Evolutionary conservation across 805 yeast genomes (phyloP), one percentile per base, ranked within the genome.

Genomic region (Ogataea naganishii): DNA sequence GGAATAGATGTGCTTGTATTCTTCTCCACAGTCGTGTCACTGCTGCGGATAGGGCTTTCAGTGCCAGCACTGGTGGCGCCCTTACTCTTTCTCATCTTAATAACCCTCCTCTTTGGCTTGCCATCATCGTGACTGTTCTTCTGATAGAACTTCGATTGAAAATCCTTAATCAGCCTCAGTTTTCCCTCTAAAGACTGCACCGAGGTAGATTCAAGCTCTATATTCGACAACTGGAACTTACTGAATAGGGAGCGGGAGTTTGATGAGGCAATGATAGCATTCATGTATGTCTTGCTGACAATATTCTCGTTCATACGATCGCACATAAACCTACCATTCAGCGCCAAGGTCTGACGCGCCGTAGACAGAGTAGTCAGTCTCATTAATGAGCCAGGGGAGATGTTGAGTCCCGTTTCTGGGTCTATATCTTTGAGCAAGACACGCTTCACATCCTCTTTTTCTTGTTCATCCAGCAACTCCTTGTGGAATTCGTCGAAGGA

Each of bases 281-380:
- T 53, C 21, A 46, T 47, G 39, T 45, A 58, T 14, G 47, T 52
- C 36, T 50, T 54, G 16, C 52, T 60, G 13, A 54, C 53, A 8
- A 51, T 32, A 33, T 54, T 50, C 15, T 42, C 44, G 26, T 54
- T 54, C 47, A 51, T 42, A 22, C 49, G 41, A 36, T 54, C 59
- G 24, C 57, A 54, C 8, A 56, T 47, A 13, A 54, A 32, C 21
- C 39, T 33, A 50, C 72, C 51, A 56, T 61, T 53, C 27, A 89
- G 53, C n/a, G 82, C 73, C 37, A 89, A 62, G 0, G 96, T 83
- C 40, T 82, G 85, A 39, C 96, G 70, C 2, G 89, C 75, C 11
- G 79, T 72, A 27, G 75, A 70, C 35, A 89, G 59, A 4, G 82
- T 68, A 1, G 81, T 69, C 10, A 88, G 62, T 44, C 80, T 67